phyloP scores from a whole-genome alignment of 108 stramenopile genomes.

The Skeletonema menzelii region DNA sequence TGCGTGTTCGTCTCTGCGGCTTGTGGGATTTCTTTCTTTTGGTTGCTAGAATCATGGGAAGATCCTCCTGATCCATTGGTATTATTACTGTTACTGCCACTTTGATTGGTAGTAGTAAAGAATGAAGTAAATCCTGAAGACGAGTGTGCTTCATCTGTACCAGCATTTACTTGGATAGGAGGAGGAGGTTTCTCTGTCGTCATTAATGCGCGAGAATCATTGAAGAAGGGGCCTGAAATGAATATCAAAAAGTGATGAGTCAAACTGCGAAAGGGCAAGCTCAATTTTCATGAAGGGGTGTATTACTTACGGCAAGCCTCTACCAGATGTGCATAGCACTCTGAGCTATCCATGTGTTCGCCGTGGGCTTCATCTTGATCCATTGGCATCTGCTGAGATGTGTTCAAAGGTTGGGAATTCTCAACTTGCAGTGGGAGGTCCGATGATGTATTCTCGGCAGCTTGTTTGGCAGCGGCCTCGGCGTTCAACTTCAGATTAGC shows the following conservation, averaged over 20 bases:
- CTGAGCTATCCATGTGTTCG: background rate
- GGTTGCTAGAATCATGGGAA: background rate
- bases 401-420: background rate
- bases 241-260: background rate
- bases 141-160: conserved; percentile 28
- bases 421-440: background rate
- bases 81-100: conserved; percentile 23
- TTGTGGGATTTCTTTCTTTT: conserved; percentile 7
- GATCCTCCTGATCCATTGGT: conserved; percentile 15
- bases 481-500: background rate
- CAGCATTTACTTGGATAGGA: background rate
- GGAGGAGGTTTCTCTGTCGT: background rate
- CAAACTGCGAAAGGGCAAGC: background rate
- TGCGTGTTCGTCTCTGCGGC: background rate
- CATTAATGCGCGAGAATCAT: conserved; percentile 15
- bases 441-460: background rate
- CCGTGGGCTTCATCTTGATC: background rate
- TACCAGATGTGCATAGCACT: conserved; percentile 30
- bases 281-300: background rate
- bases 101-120: conserved; percentile 49
- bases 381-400: background rate
- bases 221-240: conserved; percentile 19
- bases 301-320: conserved; percentile 22
- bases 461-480: background rate
- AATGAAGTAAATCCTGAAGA: conserved; percentile 55